Evolutionary conservation across 257 asterid species (phyloP).

Genomic region (Orobanche coerulescens): DNA sequence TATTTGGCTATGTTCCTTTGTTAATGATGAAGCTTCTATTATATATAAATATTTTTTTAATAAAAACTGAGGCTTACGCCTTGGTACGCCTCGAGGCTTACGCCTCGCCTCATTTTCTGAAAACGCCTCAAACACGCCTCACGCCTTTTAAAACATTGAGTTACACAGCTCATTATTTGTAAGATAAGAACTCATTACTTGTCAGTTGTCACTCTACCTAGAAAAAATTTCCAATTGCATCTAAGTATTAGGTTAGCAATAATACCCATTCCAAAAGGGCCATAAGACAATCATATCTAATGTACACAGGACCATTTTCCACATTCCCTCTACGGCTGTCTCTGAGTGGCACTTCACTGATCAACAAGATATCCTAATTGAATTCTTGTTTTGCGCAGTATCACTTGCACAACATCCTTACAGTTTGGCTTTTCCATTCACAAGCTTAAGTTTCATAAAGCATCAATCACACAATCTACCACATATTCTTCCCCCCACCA

Average conservation of each 20-base stretch:
- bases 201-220: not conserved
- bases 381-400: not conserved
- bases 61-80: too few relatives aligned
- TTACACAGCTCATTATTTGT: too few relatives aligned
- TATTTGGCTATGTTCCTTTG: too few relatives aligned
- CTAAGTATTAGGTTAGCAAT: not conserved
- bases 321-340: not conserved
- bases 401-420: not conserved
- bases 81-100: too few relatives aligned
- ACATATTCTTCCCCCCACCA: not conserved
- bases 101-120: too few relatives aligned
- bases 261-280: not conserved
- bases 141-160: too few relatives aligned
- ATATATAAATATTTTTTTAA: too few relatives aligned
- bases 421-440: not conserved
- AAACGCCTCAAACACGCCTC: too few relatives aligned
- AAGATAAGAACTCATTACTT: too few relatives aligned
- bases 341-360: not conserved
- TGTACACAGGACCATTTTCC: not conserved
- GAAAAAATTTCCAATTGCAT: not conserved
- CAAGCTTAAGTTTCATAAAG: not conserved
- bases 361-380: not conserved
- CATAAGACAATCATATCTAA: not conserved
- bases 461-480: not conserved
- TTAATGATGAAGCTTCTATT: too few relatives aligned